Base-by-base conservation (phyloP, 1,139 yeast genomes). In the Meyerozyma guilliermondii region DNA sequence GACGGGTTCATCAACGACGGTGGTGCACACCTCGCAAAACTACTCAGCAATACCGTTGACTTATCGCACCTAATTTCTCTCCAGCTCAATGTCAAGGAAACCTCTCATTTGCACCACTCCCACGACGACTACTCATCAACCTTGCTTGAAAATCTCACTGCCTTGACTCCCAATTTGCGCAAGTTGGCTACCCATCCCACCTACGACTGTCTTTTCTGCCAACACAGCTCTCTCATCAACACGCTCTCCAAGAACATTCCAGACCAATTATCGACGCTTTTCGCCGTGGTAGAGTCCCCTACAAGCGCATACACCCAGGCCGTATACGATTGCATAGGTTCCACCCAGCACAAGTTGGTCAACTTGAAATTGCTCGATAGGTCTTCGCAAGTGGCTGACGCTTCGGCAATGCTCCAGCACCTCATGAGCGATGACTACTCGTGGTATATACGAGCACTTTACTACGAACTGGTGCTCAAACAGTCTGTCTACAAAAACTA, bases 181-280 rank as follows among this genome's bases (percentile, higher is more conserved):
- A 40, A 44, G 7, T 42, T 55, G 28, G 50, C 51, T 5, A 40
- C 50, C 4, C 44, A 40, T 13, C 59, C 58, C 5, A 52, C 58
- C 3, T 44, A 47, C 23, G 54, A 55, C 41, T 55, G 60, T 40
- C 43, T 52, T 9, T 44, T 46, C 22, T 55, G 60, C 40, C 59
- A 56, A 38, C 47, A 43, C 37, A 44, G 45, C 3, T 39, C 54
- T 1, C 33, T 53, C 10, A 35, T 38, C 20, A 23, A 14, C 9
- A 35, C 48, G 3, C 39, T 56, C 14, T 34, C 38, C 3, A 17
- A 23, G 14, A 45, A 45, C 28, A 7, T 48, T 3, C 43, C 46
- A 7, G 27, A 50, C 38, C 50, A 49, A 26, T 46, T 56, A 20
- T 33, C 36, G 5, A 37, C 45, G 3, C 46, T 56, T 10, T 49